These are phyloP conservation scores for Phascolomyces articulosus DNA, from an alignment of 371 early-diverging fungal genomes.

Conservation along the genomic window DNA sequence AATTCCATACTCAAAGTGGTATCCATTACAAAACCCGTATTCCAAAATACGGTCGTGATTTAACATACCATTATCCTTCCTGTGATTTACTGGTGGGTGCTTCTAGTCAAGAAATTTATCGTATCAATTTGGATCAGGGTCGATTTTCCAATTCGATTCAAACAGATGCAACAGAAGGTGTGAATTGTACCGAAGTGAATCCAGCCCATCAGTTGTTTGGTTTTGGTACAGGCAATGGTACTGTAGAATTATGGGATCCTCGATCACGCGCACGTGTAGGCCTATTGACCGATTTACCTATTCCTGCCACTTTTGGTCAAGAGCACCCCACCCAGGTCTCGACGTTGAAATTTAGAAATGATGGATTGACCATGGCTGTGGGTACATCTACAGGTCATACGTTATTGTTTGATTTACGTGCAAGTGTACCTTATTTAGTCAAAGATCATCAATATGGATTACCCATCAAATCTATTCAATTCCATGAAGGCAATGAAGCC, in stretches of 20 bases:
- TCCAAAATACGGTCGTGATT: slow-evolving; percentile 94
- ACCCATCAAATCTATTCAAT: slow-evolving; percentile 89
- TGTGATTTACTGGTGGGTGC: slow-evolving; percentile 93
- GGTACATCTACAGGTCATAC: slow-evolving; percentile 94
- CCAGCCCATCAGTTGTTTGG: slow-evolving; percentile 93
- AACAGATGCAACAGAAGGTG: slow-evolving; percentile 74
- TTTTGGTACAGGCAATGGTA: slow-evolving; percentile 87
- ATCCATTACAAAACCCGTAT: slow-evolving; percentile 95
- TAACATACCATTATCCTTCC: slow-evolving; percentile 90
- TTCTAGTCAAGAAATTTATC: slow-evolving; percentile 83
- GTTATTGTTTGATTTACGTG: slow-evolving; percentile 93
- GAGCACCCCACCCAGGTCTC: slow-evolving; percentile 57
- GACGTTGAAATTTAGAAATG: slow-evolving; percentile 78
- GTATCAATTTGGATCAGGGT: slow-evolving; percentile 96
- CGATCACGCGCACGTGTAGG: slow-evolving; percentile 78
- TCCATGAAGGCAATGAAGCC: slow-evolving; percentile 71
- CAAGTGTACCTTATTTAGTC: slow-evolving; percentile 77
- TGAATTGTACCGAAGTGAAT: slow-evolving; percentile 86
- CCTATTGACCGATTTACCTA: slow-evolving; percentile 53
- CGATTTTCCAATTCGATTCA: slow-evolving; percentile 86
- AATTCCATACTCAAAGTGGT: slow-evolving; percentile 97
- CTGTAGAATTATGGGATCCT: slow-evolving; percentile 96
- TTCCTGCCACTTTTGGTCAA: slow-evolving; percentile 54
- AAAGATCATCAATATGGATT: slow-evolving; percentile 98
- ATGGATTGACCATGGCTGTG: slow-evolving; percentile 90